phyloP scores from a whole-genome alignment of 225 moss, liverwort and hornwort genomes.

The Takakia lepidozioides region DNA sequence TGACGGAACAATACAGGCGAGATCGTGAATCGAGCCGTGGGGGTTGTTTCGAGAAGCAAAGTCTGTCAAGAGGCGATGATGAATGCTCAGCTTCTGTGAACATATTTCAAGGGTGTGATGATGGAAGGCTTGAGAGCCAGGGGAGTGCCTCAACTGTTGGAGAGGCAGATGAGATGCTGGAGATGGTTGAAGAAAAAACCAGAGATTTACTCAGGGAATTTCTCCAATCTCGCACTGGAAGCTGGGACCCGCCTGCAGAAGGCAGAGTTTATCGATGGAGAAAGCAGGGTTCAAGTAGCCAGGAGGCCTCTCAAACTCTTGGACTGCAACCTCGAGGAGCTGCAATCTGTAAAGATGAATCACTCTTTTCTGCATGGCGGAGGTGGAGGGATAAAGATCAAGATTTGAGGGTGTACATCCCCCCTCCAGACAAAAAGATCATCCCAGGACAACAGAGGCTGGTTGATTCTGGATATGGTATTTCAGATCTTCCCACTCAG shows the following conservation, averaged over 20 bases:
- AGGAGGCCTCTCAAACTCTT: not conserved
- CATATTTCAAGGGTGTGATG: not conserved
- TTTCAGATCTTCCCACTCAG: not conserved
- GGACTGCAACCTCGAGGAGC: constrained; percentile 13
- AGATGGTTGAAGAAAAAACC: no score
- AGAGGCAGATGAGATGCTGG: constrained; percentile 10
- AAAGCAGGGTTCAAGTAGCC: constrained; percentile 16
- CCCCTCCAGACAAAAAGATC: constrained; percentile 1
- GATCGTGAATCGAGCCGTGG: no score
- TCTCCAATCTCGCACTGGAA: constrained; percentile 44
- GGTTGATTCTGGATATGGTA: no score
- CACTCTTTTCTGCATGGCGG: constrained; percentile 9
- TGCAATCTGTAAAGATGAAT: constrained; percentile 10
- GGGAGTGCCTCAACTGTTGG: constrained; percentile 3
- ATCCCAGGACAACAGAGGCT: not conserved
- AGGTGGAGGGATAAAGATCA: not conserved
- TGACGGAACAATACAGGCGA: constrained; percentile 17
- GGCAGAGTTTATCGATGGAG: constrained; percentile 42
- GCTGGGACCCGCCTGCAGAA: constrained; percentile 32
- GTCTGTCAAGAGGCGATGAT: constrained; percentile 16
- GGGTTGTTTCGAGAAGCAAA: no score
- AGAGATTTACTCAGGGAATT: constrained; percentile 40
- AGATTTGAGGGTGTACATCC: not conserved
- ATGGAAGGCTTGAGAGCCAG: not conserved
- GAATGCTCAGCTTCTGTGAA: not conserved